A percentile compares a stretch with the other conserved stretches of the same genome.
These are phyloP conservation scores for Clarireedia hainanense DNA, from an alignment of 2,329 filamentous ascomycete species.

Conservation along the genomic window DNA sequence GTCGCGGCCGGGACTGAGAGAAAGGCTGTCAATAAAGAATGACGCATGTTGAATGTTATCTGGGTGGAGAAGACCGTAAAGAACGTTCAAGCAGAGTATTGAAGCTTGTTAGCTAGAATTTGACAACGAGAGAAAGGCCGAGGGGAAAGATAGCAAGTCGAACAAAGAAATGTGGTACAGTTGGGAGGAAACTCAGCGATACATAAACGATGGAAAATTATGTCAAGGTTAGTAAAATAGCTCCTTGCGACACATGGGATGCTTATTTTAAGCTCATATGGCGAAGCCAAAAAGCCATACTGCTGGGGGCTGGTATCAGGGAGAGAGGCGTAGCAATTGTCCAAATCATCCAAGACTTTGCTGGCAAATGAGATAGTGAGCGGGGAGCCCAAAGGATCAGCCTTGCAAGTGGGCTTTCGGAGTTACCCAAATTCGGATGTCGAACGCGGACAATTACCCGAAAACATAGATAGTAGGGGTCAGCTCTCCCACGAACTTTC, in stretches of 20 bases:
- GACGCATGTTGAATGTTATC: slow-evolving; percentile 16
- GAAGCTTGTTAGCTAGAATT: background rate
- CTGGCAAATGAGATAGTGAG: background rate
- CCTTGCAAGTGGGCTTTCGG: background rate
- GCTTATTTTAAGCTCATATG: background rate
- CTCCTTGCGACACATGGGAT: background rate
- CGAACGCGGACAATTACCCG: too few species aligned
- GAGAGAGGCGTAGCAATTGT: slow-evolving; percentile 1
- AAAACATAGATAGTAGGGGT: too few species aligned
- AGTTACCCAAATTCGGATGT: background rate
- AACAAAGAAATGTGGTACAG: background rate
- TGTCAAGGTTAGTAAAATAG: background rate
- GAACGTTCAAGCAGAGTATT: too few species aligned
- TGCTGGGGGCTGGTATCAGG: background rate
- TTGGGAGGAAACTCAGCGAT: background rate
- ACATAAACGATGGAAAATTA: background rate
- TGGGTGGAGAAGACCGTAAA: too few species aligned
- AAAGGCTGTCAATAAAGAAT: slow-evolving; percentile 9
- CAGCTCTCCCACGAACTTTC: too few species aligned
- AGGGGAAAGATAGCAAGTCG: background rate
- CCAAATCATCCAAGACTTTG: background rate
- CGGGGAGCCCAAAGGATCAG: background rate
- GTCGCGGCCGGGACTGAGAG: slow-evolving; percentile 8
- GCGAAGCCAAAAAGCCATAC: background rate
- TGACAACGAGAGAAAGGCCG: background rate